Percentiles rank a stretch among this genome's conserved stretches.
Evolutionary conservation across 106 monocot genomes (phyloP).

Genomic region (Narthecium ossifragum): DNA sequence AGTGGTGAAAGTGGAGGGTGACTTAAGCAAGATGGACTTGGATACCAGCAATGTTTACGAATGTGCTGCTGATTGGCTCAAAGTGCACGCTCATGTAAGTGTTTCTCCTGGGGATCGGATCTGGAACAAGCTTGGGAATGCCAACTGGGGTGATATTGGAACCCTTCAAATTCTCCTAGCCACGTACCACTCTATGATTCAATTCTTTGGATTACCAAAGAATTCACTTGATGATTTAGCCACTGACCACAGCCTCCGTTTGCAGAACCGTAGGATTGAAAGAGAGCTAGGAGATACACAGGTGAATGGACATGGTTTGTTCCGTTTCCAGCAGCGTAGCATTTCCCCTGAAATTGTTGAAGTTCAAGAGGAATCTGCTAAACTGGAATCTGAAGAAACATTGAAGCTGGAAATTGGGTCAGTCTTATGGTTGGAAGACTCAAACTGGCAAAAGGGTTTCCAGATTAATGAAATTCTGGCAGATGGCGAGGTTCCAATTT

Average conservation of each 20-base stretch:
- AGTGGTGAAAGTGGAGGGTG: constrained; percentile 77
- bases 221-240: constrained; percentile 67
- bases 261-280: constrained; percentile 71
- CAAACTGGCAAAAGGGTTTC: constrained; percentile 55
- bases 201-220: constrained; percentile 75
- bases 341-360: constrained; percentile 90
- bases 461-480: constrained; percentile 54
- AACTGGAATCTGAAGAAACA: constrained; percentile 34
- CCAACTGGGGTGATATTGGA: constrained; percentile 92
- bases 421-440: constrained; percentile 71
- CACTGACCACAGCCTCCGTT: constrained; percentile 45
- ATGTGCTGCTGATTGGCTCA: constrained; percentile 80
- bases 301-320: constrained; percentile 59
- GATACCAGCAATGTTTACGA: constrained; percentile 72
- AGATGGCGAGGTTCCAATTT: constrained; percentile 57
- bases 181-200: constrained; percentile 69
- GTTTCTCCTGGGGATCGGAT: constrained; percentile 74
- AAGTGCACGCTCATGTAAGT: constrained; percentile 45
- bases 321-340: constrained; percentile 45
- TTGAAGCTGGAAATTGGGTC: constrained; percentile 74
- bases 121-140: constrained; percentile 94
- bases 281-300: constrained; percentile 48
- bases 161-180: constrained; percentile 76
- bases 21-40: constrained; percentile 59
- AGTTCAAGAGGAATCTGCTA: constrained; percentile 60